A percentile compares a stretch with the other conserved stretches of the same genome.
Conservation (phyloP, 2,329 filamentous ascomycete species). For the Epichloe sylvatica region DNA sequence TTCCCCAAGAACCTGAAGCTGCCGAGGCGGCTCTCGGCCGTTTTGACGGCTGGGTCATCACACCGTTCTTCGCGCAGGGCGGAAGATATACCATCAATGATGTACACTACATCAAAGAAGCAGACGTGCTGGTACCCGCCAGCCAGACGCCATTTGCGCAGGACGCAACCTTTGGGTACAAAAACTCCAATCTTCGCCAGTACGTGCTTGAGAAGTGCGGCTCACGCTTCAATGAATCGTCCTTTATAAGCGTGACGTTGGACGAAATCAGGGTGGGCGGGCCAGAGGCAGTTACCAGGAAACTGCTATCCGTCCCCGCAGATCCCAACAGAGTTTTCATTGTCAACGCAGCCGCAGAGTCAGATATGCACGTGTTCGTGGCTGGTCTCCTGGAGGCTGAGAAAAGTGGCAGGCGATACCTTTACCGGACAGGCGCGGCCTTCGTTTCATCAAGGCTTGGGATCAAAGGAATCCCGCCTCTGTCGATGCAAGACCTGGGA, state of each 20-base stretch:
- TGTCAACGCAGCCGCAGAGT: slow-evolving; percentile 38
- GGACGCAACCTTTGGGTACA: slow-evolving; percentile 44
- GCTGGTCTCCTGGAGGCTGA: slow-evolving; percentile 29
- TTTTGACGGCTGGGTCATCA: slow-evolving; percentile 37
- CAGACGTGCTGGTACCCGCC: slow-evolving; percentile 25
- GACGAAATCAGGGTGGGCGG: slow-evolving; percentile 20
- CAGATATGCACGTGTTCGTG: slow-evolving; percentile 42
- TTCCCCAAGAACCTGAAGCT: slow-evolving; percentile 38
- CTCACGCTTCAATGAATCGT: slow-evolving; percentile 10
- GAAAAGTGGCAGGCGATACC: slow-evolving; percentile 18
- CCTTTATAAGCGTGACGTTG: slow-evolving; percentile 16
- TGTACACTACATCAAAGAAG: slow-evolving; percentile 43
- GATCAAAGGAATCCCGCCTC: slow-evolving; percentile 33
- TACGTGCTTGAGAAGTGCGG: slow-evolving; percentile 40
- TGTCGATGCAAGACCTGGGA: slow-evolving; percentile 29
- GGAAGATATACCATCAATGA: slow-evolving; percentile 40
- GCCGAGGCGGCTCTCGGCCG: slow-evolving; percentile 33
- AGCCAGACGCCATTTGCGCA: slow-evolving; percentile 39
- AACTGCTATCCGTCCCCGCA: slow-evolving; percentile 18
- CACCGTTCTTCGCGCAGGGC: slow-evolving; percentile 44
- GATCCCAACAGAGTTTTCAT: slow-evolving; percentile 29
- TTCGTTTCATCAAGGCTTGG: slow-evolving; percentile 34
- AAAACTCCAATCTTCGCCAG: slow-evolving; percentile 30
- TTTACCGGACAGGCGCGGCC: slow-evolving; percentile 25
- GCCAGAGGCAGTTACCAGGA: slow-evolving; percentile 11